A percentile compares a stretch with the other conserved stretches of the same genome.
These are phyloP conservation scores for Simplicillium sp. DNA, from an alignment of 2,329 filamentous ascomycete species.

Conservation along the genomic window DNA sequence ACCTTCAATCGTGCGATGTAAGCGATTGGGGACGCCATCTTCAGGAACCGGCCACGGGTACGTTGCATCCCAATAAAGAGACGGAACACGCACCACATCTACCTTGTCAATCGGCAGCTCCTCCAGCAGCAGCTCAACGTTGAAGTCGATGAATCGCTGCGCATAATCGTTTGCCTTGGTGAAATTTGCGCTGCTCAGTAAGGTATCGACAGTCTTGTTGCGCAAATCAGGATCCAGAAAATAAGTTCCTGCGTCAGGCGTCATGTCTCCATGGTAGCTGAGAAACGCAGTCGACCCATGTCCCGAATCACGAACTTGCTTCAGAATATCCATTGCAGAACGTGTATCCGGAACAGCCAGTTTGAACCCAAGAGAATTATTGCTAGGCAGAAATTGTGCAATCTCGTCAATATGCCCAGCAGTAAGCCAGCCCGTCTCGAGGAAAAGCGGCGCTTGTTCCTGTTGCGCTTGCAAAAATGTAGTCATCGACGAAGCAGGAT, in stretches of 20 bases:
- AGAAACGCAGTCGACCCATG: not conserved
- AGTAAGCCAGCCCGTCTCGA: constrained; percentile 20
- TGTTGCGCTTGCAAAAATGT: constrained; percentile 17
- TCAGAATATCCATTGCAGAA: no score
- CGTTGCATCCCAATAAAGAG: constrained; percentile 5
- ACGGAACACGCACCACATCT: constrained; percentile 4
- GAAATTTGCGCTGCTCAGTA: no score
- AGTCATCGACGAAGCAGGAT: constrained; percentile 10
- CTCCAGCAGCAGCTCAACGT: constrained; percentile 2
- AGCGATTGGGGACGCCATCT: not conserved
- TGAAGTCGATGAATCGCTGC: constrained; percentile 4
- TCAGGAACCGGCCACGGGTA: not conserved
- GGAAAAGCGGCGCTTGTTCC: constrained; percentile 17
- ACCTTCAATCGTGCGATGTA: not conserved
- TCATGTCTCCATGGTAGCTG: constrained; percentile 1
- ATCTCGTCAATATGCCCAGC: constrained; percentile 24
- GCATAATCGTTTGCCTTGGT: not conserved
- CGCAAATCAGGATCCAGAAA: not conserved
- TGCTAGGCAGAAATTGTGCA: constrained; percentile 13
- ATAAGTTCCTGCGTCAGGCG: not conserved
- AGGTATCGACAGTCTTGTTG: constrained; percentile 1
- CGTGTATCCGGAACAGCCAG: no score
- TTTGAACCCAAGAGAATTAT: no score
- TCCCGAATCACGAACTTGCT: constrained; percentile 8
- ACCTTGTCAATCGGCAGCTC: constrained; percentile 5